Evolutionary conservation across 805 yeast genomes (phyloP), one percentile per base, ranked within the genome.

Genomic region (Wickerhamiella cacticola): DNA sequence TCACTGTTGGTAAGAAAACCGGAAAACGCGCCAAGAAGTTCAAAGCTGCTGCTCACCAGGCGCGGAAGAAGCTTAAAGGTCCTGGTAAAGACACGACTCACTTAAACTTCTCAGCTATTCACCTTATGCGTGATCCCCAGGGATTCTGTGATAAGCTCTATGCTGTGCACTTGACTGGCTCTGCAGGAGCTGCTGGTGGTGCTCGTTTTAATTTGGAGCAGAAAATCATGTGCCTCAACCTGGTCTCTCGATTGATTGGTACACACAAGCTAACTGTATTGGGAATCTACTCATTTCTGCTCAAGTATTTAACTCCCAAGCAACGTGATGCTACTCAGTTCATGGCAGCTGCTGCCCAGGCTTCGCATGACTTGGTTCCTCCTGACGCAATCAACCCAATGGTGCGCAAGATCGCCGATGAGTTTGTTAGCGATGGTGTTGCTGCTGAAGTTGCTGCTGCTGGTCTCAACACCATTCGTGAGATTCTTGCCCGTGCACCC

Each of bases 361-460:
- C 97, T 0, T 76, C 94, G 23, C 99, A 92, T 62, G 97, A 92
- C 59, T 71, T 92, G 59, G 96, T 92, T 6, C 99, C 99, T 22
- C 98, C 99, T 5, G 99, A 92, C 63, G 77, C 79, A 13, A 75
- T 92, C 51, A 69, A 74, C 40, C 80, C 80, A 45, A 78, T 92
- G 56, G 80, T 92, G 8, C 76, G 95, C 50, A 92, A 89, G 61
- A 79, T 92, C 55, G 97, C 98, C 1, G 94, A 92, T 66, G 98
- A 92, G 66, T 92, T 92, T 59, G 96, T 92, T 22, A 82, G 95
- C 55, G 97, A 92, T 61, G 99, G 99, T 72, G 98, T 92, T 34
- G 87, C 96, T 13, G 79, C 95, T 28, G 96, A 92, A 66, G 99
- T 88, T 48, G 96, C 96, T 4, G 87, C 96, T 46, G 97, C 97